These are phyloP conservation scores for Phytophthora niederhauseri DNA, from an alignment of 352 stramenopile species.

Conservation along the genomic window DNA sequence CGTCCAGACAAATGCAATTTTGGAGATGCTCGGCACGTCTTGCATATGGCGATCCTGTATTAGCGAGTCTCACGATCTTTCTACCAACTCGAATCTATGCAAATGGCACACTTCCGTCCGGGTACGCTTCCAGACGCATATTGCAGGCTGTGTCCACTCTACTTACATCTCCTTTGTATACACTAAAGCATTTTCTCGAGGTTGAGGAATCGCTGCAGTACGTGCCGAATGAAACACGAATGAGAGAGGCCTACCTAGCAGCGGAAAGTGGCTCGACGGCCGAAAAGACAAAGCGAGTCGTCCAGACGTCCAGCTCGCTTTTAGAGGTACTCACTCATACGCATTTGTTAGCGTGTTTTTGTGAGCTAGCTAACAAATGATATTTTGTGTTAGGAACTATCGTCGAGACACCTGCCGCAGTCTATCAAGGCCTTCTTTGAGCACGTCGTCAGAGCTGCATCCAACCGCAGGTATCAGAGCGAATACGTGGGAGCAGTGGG, in stretches of 20 bases:
- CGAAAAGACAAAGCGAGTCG: constrained; percentile 28
- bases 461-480: constrained; percentile 32
- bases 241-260: constrained; percentile 15
- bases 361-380: neutral
- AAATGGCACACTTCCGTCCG: constrained; percentile 38
- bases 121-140: constrained; percentile 16
- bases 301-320: constrained; percentile 39
- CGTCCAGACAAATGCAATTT: constrained; percentile 5
- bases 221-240: constrained; percentile 21
- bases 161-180: constrained; percentile 2
- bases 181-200: constrained; percentile 26
- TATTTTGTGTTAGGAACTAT: constrained; percentile 32
- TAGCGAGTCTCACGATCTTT: neutral
- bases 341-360: neutral
- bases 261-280: constrained; percentile 16
- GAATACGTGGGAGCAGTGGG: neutral
- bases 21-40: constrained; percentile 21
- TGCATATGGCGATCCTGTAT: constrained; percentile 52
- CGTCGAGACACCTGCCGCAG: constrained; percentile 38
- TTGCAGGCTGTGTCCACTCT: neutral
- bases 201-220: constrained; percentile 41
- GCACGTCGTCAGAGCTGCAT: constrained; percentile 30
- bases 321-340: constrained; percentile 29
- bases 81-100: constrained; percentile 22
- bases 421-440: constrained; percentile 50